Percentiles rank a stretch among this genome's conserved stretches.
Conservation (phyloP, 2,329 filamentous ascomycete species). For the Samsoniella hepiali region DNA sequence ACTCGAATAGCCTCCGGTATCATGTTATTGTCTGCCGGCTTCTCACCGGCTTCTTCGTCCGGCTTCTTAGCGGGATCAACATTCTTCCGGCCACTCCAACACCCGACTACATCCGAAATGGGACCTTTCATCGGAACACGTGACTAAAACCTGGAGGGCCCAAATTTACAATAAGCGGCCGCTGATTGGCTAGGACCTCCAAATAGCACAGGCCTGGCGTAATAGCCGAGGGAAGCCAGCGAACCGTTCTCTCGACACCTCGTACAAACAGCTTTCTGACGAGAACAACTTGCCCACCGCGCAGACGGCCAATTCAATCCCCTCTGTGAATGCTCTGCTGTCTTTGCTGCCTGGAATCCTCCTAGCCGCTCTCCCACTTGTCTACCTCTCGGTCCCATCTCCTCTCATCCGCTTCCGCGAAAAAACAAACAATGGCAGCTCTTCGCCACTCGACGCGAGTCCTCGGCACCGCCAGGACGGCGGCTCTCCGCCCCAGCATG, state of each 20-base stretch:
- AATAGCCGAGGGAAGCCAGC: conserved; percentile 19
- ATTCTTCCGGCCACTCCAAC: background rate
- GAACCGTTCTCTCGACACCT: conserved; percentile 6
- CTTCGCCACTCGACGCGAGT: conserved; percentile 57
- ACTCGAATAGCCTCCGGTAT: too few species aligned
- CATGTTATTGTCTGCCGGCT: background rate
- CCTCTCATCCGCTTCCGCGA: background rate
- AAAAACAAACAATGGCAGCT: conserved; percentile 50
- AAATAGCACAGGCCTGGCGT: conserved; percentile 12
- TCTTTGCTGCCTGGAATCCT: conserved; percentile 4
- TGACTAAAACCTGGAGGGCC: conserved; percentile 1
- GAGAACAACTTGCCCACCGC: background rate
- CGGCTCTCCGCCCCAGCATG: conserved; percentile 40
- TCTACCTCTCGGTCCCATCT: background rate
- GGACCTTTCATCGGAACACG: background rate
- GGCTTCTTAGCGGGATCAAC: conserved; percentile 8
- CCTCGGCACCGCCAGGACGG: conserved; percentile 42
- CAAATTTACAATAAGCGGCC: conserved; percentile 18
- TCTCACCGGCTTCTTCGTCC: conserved; percentile 7
- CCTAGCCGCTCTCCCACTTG: background rate
- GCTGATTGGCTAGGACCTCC: conserved; percentile 13
- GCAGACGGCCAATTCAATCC: conserved; percentile 8
- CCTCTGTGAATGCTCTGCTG: background rate
- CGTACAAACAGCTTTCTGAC: background rate
- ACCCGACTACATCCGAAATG: conserved; percentile 14